Base-by-base conservation (phyloP, 2,329 filamentous ascomycete species). In the Fusarium torreyae region DNA sequence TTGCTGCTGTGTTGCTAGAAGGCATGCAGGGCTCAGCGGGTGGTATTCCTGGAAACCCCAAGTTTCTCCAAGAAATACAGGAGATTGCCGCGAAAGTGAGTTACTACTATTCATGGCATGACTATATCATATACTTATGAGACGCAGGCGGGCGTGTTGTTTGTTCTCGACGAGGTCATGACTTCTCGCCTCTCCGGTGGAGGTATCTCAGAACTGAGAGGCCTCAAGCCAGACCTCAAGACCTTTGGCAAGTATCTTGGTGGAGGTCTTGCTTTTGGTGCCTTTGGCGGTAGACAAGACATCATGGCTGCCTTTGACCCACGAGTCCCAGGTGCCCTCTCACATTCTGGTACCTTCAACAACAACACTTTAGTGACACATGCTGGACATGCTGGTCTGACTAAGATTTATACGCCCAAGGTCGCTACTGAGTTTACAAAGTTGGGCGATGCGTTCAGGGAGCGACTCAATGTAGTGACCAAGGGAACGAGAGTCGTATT, bases 141-240 rank as follows among this genome's bases (percentile, higher is more conserved):
- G 24, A 15, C 14, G 8, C 18, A 83, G 72, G 77, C 81, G 0
- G 86, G 85, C 3, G 86, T 87, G 0, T 60, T 93, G 1, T 84
- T 93, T 67, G 88, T 93, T 36, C 80, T 92, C 15, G 91, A 93
- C 74, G 91, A 93, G 77, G 90, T 93, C 7, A 90, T 92, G 85
- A 92, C 90, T 0, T 90, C 87, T 5, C 83, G 90, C 3, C 77
- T 92, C 28, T 74, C 73, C 5, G 80, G 80, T 3, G 78, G 82
- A 8, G 89, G 90, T 1, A 75, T 89, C 5, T 81, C 84, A 7
- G 72, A 76, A 3, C 63, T 78, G 22, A 61, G 80, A 26, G 81
- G 77, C 3, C 74, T 90, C 9, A 79, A 78, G 3, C 89, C 90
- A 0, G 90, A 92, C 72, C 75, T 92, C 53, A 88, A 85, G 44